Percentiles rank a stretch among this genome's conserved stretches.
Conservation (phyloP, 371 early-diverging fungal species). For the Entomophthora muscae region DNA sequence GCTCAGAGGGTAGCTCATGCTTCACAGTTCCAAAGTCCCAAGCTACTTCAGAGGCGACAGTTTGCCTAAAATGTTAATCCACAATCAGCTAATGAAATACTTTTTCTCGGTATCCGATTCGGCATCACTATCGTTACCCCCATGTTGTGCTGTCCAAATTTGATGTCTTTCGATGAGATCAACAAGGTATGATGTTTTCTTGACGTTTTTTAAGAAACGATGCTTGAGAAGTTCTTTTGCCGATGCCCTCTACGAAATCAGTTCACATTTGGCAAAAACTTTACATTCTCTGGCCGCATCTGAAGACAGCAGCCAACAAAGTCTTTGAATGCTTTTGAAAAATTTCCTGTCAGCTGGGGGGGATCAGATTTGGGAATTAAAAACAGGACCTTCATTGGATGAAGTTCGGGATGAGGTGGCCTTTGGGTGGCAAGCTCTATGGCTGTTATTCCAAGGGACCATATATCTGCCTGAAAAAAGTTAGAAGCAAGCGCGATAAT, state of each 20-base stretch:
- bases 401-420: constrained; percentile 83
- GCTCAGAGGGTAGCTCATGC: background rate
- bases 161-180: constrained; percentile 73
- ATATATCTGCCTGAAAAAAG: constrained; percentile 87
- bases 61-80: background rate
- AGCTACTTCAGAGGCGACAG: background rate
- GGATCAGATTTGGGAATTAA: constrained; percentile 84
- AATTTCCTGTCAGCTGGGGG: constrained; percentile 60
- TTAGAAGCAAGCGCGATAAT: background rate
- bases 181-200: constrained; percentile 59
- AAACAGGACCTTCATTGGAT: constrained; percentile 86
- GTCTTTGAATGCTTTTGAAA: constrained; percentile 74
- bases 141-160: constrained; percentile 25
- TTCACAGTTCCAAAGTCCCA: background rate
- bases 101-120: background rate
- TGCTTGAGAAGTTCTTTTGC: constrained; percentile 85
- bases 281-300: constrained; percentile 56
- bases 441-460: constrained; percentile 97
- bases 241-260: constrained; percentile 46
- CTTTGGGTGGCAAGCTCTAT: constrained; percentile 89
- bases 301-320: constrained; percentile 77
- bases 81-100: background rate
- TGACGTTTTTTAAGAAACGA: constrained; percentile 64
- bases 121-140: constrained; percentile 11
- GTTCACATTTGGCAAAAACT: background rate